phyloP scores from a whole-genome alignment of 2,329 filamentous ascomycete species.

The Nemania serpens region DNA sequence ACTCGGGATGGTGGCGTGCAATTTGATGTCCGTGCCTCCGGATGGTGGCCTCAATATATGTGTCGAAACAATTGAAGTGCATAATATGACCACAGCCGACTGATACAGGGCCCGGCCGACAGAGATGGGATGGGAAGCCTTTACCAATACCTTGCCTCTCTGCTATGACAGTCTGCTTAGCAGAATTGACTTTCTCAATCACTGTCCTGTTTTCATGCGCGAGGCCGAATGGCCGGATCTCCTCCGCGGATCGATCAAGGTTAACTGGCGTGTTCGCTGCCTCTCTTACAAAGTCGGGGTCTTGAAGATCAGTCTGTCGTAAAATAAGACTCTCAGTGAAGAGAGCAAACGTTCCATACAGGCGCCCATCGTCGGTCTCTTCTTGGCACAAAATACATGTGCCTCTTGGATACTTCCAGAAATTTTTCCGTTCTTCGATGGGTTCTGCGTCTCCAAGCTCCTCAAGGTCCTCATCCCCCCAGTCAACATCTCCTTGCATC shows the following conservation, averaged over 20 bases:
- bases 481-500: slow-evolving; percentile 84
- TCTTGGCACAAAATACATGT: slow-evolving; percentile 98
- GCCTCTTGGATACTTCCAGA: slow-evolving; percentile 88
- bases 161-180: slow-evolving; percentile 70
- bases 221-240: slow-evolving; percentile 86
- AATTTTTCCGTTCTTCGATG: slow-evolving; percentile 70
- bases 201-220: slow-evolving; percentile 81
- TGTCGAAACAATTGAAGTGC: slow-evolving; percentile 95
- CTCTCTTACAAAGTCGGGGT: slow-evolving; percentile 83
- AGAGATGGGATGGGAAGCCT: slow-evolving; percentile 75
- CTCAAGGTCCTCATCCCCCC: slow-evolving; percentile 82
- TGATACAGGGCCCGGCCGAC: slow-evolving; percentile 76
- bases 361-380: slow-evolving; percentile 83
- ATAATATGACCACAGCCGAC: slow-evolving; percentile 97
- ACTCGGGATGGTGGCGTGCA: slow-evolving; percentile 89
- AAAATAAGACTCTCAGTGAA: slow-evolving; percentile 85
- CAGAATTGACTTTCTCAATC: slow-evolving; percentile 75
- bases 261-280: slow-evolving; percentile 76
- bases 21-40: slow-evolving; percentile 90
- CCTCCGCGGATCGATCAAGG: slow-evolving; percentile 83
- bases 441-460: slow-evolving; percentile 64
- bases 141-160: slow-evolving; percentile 86
- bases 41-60: slow-evolving; percentile 82
- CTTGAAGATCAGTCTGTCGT: slow-evolving; percentile 81
- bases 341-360: slow-evolving; percentile 93